A percentile compares a stretch with the other conserved stretches of the same genome.
Evolutionary conservation across 306 rosid genomes (phyloP).

Genomic region (Castanea crenata): DNA sequence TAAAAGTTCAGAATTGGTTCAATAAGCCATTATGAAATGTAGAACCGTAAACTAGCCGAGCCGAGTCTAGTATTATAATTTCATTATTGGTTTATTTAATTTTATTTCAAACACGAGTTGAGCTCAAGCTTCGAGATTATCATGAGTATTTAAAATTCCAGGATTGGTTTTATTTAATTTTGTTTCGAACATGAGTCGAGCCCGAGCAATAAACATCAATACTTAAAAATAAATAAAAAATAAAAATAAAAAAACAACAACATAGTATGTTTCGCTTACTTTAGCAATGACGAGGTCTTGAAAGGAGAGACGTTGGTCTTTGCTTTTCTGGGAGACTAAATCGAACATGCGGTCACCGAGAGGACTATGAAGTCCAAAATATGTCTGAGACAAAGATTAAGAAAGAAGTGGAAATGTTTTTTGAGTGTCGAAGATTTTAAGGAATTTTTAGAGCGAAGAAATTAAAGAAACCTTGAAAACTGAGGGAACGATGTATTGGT

Average conservation of each 20-base stretch:
- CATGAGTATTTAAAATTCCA: no score
- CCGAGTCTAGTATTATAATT: no score
- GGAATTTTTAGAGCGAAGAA: neutral
- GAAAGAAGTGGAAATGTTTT: neutral
- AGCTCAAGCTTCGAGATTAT: neutral
- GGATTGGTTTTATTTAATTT: no score
- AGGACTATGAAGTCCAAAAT: conserved; percentile 61
- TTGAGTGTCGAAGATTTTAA: neutral
- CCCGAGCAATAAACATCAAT: no score
- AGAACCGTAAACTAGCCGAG: no score
- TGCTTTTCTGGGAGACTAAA: conserved; percentile 69
- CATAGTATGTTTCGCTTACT: conserved; percentile 35
- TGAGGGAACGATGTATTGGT: conserved; percentile 44
- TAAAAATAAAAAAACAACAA: neutral
- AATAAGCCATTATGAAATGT: no score
- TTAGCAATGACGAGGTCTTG: conserved; percentile 87
- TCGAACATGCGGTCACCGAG: conserved; percentile 74
- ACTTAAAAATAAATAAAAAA: no score
- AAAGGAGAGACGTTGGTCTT: conserved; percentile 69
- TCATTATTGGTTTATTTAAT: no score
- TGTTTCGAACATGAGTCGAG: no score
- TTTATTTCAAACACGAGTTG: neutral
- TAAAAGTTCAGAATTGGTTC: no score
- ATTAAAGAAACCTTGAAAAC: conserved; percentile 62
- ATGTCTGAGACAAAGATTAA: conserved; percentile 31